These are phyloP conservation scores for Lentinus tigrinus DNA, from an alignment of 768 basidiomycete genomes.

Conservation along the genomic window DNA sequence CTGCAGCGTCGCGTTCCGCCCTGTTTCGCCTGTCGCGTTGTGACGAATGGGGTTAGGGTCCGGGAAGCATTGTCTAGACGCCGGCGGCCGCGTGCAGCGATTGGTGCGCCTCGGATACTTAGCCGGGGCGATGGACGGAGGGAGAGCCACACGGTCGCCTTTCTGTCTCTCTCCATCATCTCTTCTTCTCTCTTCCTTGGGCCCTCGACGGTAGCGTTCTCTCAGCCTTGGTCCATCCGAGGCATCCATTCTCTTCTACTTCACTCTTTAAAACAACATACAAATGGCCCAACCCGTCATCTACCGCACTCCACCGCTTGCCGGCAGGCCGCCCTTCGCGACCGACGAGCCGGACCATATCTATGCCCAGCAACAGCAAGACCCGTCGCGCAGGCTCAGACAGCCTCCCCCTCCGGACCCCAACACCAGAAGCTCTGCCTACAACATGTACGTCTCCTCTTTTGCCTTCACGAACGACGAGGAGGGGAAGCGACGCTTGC, in stretches of 20 bases:
- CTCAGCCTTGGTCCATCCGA: slow-evolving; percentile 27
- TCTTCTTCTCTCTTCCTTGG: slow-evolving; percentile 12
- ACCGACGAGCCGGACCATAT: slow-evolving; percentile 66
- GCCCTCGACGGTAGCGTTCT: slow-evolving; percentile 11
- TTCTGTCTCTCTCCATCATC: slow-evolving; percentile 6
- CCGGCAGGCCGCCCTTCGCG: slow-evolving; percentile 65
- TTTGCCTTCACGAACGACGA: background rate
- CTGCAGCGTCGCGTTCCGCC: background rate
- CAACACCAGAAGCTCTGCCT: slow-evolving; percentile 58
- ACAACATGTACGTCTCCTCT: slow-evolving; percentile 58
- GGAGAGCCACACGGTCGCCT: background rate
- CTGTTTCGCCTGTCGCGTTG: background rate
- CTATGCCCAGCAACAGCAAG: slow-evolving; percentile 47
- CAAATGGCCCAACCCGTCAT: slow-evolving; percentile 27
- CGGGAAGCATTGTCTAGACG: too few species aligned
- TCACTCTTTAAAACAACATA: slow-evolving; percentile 17
- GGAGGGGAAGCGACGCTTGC: background rate
- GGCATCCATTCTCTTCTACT: slow-evolving; percentile 33
- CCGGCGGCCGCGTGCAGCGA: background rate
- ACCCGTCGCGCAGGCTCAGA: slow-evolving; percentile 42
- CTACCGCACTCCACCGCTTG: slow-evolving; percentile 43
- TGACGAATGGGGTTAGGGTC: background rate
- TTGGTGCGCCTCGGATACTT: slow-evolving; percentile 9
- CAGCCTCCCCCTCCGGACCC: slow-evolving; percentile 41
- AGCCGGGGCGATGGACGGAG: slow-evolving; percentile 10